phyloP scores from a whole-genome alignment of 202 grass and related monocot genomes.

The Schoenoplectus tabernaemontani region DNA sequence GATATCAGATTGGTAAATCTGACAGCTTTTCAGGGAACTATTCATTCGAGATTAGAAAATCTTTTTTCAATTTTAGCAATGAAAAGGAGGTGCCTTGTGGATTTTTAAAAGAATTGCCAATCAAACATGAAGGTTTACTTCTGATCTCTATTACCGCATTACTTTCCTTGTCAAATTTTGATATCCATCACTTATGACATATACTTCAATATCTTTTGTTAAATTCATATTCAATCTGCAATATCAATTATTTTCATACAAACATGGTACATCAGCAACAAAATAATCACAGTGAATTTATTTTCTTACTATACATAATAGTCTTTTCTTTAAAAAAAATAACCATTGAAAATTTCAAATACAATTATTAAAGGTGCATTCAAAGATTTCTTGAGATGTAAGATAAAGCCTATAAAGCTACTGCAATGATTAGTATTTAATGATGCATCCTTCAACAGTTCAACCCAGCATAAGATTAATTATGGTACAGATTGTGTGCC shows the following conservation, averaged over 20 bases:
- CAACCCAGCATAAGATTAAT: background rate
- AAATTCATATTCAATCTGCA: background rate
- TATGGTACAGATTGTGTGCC: background rate
- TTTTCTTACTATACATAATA: background rate
- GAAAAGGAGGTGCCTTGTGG: conserved; percentile 59
- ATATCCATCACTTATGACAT: background rate
- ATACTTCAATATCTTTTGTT: background rate
- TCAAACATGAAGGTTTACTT: conserved; percentile 42
- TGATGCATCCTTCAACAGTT: background rate
- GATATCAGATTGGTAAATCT: conserved; percentile 34
- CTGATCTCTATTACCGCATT: background rate
- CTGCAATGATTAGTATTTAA: conserved; percentile 14
- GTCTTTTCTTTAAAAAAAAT: background rate
- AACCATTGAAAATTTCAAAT: background rate
- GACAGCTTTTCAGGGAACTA: conserved; percentile 60
- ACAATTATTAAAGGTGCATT: background rate
- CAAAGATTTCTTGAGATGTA: conserved; percentile 1
- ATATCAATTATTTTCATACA: background rate
- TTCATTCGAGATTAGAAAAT: conserved; percentile 35
- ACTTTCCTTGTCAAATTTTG: background rate
- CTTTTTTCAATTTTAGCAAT: conserved; percentile 45
- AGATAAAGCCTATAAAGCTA: background rate
- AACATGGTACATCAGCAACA: background rate
- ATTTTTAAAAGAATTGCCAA: conserved; percentile 47
- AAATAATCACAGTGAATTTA: background rate